phyloP scores from a whole-genome alignment of 2,329 filamentous ascomycete genomes.

The Mariannaea sp. region DNA sequence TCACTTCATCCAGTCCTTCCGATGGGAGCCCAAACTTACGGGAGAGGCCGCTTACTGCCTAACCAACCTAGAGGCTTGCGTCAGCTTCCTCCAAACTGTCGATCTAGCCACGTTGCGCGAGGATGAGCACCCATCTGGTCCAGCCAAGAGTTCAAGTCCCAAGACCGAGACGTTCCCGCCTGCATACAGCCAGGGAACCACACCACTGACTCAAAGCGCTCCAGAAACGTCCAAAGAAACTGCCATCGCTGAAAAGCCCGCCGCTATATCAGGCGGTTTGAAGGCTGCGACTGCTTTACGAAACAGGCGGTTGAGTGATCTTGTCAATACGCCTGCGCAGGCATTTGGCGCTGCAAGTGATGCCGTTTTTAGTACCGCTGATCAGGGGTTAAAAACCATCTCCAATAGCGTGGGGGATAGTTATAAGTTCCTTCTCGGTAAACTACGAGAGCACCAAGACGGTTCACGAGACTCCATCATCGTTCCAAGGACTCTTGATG shows the following conservation, averaged over 20 bases:
- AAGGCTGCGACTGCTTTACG: constrained; percentile 58
- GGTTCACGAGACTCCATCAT: constrained; percentile 53
- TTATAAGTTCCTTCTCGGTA: constrained; percentile 90
- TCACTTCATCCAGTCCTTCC: constrained; percentile 92
- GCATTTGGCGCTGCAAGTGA: constrained; percentile 83
- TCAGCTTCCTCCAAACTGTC: constrained; percentile 93
- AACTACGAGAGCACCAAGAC: constrained; percentile 73
- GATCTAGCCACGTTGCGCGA: constrained; percentile 86
- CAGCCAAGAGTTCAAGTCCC: constrained; percentile 59
- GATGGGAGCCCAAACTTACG: constrained; percentile 82
- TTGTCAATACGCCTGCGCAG: constrained; percentile 83
- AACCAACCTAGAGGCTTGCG: constrained; percentile 92
- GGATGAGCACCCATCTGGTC: constrained; percentile 74
- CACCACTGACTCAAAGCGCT: constrained; percentile 40
- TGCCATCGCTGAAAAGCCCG: constrained; percentile 43
- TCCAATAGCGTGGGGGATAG: constrained; percentile 88
- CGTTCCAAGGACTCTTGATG: constrained; percentile 88
- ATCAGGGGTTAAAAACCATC: constrained; percentile 91
- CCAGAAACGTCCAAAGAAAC: constrained; percentile 42
- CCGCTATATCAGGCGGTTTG: constrained; percentile 48
- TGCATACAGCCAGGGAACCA: constrained; percentile 55
- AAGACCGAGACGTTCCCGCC: constrained; percentile 62
- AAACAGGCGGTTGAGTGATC: constrained; percentile 79
- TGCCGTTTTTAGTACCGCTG: constrained; percentile 83
- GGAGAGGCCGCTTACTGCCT: constrained; percentile 96